Evolutionary conservation across 371 early-diverging fungal species (phyloP), one percentile per base, ranked within the genome.

Genomic region (Mucor velutinosus): DNA sequence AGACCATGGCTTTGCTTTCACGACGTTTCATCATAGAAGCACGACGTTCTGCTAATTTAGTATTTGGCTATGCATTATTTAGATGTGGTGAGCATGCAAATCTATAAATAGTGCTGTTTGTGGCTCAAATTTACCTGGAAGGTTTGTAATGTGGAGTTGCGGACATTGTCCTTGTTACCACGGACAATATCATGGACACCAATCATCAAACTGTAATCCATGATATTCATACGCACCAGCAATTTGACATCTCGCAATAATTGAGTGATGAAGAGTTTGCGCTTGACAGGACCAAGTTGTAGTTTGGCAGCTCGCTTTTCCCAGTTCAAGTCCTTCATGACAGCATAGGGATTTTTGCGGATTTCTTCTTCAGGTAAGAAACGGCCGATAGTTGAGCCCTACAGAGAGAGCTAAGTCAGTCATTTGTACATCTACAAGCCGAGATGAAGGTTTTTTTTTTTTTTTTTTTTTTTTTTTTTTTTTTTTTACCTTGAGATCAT

Each of bases 321-420:
- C 96, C 95, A 97, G 74, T 97, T 97, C 66, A 94, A 76, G 83
- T 98, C 98, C 77, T 98, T 98, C 83, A 95, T 86, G 21, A 93
- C 93, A 5, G 93, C 91, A 32, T 90, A 84, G 6, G 95, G 94
- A 70, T 90, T 90, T 64, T 82, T 83, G 32, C 82, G 82, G 30
- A 89, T 81, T 51, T 93, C 95, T 66, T 92, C 90, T 64, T 85
- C 84, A 35, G 86, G 86, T 64, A 91, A 82, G 55, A 85, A 82
- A 56, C 98, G 89, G 33, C 98, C 98, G 23, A 94, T 73, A 14
- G 91, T 89, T 0, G 97, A 96, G 14, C 76, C 76, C 73, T 74
- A 60, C 12, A 21, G 4, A 23, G 6, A 45, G 4, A 25, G 25
- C 41, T 41, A 17, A 17, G 17, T 41, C 41, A 41, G 41, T 41